phyloP scores from a whole-genome alignment of 2,329 filamentous ascomycete genomes.

The Verticillium albo-atrum region DNA sequence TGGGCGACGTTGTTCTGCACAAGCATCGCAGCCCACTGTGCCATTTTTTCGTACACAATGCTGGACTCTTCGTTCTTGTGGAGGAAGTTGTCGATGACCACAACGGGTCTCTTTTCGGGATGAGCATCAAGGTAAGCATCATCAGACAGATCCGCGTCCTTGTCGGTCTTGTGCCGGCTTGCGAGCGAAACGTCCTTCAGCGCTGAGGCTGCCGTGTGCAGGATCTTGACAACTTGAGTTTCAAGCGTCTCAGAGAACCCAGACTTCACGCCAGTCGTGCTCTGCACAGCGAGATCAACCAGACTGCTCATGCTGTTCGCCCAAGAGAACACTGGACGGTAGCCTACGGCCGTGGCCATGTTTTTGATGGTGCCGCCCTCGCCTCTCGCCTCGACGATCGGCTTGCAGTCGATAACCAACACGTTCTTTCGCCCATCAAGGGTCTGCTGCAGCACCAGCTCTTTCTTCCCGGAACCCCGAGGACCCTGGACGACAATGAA shows the following conservation, averaged over 20 bases:
- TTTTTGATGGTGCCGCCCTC: slow-evolving; percentile 81
- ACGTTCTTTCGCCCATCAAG: slow-evolving; percentile 73
- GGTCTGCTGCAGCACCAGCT: slow-evolving; percentile 81
- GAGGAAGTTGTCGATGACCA: slow-evolving; percentile 89
- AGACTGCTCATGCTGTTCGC: slow-evolving; percentile 92
- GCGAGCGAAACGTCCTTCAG: slow-evolving; percentile 74
- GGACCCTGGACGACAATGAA: slow-evolving; percentile 94
- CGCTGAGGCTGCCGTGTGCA: slow-evolving; percentile 75
- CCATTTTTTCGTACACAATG: slow-evolving; percentile 72
- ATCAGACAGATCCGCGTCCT: slow-evolving; percentile 66
- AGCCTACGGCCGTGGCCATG: slow-evolving; percentile 79
- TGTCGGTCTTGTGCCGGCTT: slow-evolving; percentile 65
- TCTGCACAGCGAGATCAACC: slow-evolving; percentile 86
- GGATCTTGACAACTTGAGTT: slow-evolving; percentile 82
- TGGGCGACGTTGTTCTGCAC: slow-evolving; percentile 88
- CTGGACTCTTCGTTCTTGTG: slow-evolving; percentile 67
- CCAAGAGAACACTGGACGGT: slow-evolving; percentile 92
- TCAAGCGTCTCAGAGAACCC: slow-evolving; percentile 93
- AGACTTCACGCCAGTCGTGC: slow-evolving; percentile 89
- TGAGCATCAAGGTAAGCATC: slow-evolving; percentile 90
- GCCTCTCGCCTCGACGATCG: slow-evolving; percentile 83
- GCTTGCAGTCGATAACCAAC: slow-evolving; percentile 86
- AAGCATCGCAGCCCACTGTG: slow-evolving; percentile 84
- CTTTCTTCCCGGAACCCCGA: slow-evolving; percentile 83
- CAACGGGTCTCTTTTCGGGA: slow-evolving; percentile 74